Base-by-base conservation (phyloP, 805 yeast species). In the Candida jianshihensis region DNA sequence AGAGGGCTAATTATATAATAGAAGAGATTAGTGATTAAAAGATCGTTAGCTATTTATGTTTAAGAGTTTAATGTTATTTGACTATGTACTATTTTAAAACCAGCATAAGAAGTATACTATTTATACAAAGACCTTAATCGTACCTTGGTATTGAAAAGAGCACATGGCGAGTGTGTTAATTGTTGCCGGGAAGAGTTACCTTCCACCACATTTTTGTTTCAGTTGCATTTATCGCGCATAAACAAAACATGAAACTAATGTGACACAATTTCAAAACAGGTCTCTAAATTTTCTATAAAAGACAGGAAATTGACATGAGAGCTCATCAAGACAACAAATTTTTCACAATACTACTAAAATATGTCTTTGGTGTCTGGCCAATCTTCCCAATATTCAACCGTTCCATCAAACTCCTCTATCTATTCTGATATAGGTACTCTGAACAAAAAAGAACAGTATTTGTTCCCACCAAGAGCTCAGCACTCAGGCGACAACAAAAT, bases 1-100 rank as follows among this genome's bases (percentile, higher is more conserved):
- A 80, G 33, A 57, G 36, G n/a, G 34, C 36, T 4, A 41, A 39
- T 11, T 40, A 39, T 26, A 34, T 21, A 6, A 8, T 39, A 19
- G 37, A 31, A 8, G 29, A 31, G 30, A 19, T 10, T 4, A 27
- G 11, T 8, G 11, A 21, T 21, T n/a, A 19, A 29, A 16, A 29
- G 6, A n/a, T n/a, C n/a, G n/a, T n/a, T n/a, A n/a, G n/a, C n/a
- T n/a, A n/a, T n/a, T n/a, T n/a, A n/a, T n/a, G n/a, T n/a, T n/a
- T n/a, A n/a, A n/a, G n/a, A n/a, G n/a, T n/a, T n/a, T n/a, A n/a
- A n/a, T n/a, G n/a, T n/a, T n/a, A n/a, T n/a, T n/a, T n/a, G n/a
- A n/a, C n/a, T n/a, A n/a, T n/a, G n/a, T 8, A 11, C 24, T 21
- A 21, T 8, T 21, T 21, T 11, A 8, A 18, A n/a, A 25, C 7